These are phyloP conservation scores for Penicillium sp. DNA, from an alignment of 2,329 filamentous ascomycete species.

Conservation along the genomic window DNA sequence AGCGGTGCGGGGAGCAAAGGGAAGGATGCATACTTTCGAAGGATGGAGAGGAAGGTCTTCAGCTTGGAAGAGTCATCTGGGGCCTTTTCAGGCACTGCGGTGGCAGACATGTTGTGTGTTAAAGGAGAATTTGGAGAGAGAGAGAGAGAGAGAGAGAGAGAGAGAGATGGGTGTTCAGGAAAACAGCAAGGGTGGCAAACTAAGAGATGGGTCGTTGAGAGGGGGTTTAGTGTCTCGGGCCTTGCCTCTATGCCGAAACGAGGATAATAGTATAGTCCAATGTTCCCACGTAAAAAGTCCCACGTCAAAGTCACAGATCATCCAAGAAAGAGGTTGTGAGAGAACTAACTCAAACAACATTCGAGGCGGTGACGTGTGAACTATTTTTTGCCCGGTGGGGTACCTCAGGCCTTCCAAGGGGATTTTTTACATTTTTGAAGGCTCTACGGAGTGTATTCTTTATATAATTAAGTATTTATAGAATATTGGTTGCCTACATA, in stretches of 20 bases:
- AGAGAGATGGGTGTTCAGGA: neutral
- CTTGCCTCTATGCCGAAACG: neutral
- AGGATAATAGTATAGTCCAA: neutral
- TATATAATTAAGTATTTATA: neutral
- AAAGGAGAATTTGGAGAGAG: neutral
- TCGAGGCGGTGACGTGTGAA: conserved; percentile 10
- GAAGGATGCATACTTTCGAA: conserved; percentile 68
- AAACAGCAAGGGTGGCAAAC: conserved; percentile 4
- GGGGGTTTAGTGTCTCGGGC: neutral
- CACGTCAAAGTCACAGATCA: neutral
- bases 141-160: neutral
- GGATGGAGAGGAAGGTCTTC: conserved; percentile 80
- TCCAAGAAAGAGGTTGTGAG: neutral
- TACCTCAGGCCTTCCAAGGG: neutral
- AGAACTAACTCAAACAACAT: neutral
- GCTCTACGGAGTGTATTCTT: neutral
- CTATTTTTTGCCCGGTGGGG: conserved; percentile 10
- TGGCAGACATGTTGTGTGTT: conserved; percentile 30
- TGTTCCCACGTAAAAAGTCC: neutral
- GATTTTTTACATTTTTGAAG: neutral
- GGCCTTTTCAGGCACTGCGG: conserved; percentile 51
- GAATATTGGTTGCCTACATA: neutral
- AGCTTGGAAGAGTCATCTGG: conserved; percentile 83
- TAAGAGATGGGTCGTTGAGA: neutral
- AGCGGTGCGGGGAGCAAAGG: neutral